Base-by-base conservation (phyloP, 2,329 filamentous ascomycete species). In the Daldinia sp. region DNA sequence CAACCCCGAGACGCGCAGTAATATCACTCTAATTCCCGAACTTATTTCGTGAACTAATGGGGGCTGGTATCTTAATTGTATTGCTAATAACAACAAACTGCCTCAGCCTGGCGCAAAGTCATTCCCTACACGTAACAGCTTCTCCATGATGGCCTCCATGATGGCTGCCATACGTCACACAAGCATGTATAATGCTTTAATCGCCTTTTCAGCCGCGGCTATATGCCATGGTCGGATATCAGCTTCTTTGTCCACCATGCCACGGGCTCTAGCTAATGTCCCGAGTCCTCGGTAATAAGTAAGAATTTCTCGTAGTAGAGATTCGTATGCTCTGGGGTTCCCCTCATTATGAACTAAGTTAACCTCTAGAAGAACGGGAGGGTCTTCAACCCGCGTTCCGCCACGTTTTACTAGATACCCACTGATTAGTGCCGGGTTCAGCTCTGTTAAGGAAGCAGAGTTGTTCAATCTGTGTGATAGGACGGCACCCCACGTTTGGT, bases 161-260 rank as follows among this genome's bases (percentile, higher is more conserved):
- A 15, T 12, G 33, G 48, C 20, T 20, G 5, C 9, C 28, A 6
- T 51, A 33, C 7, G 39, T 86, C 81, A 93, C 85, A 91, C 86
- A 74, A 90, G 79, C 74, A 88, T 82, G 78, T 89, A 88, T 76
- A 95, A 79, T 20, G 86, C 90, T 76, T 87, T 83, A 3, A 89
- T 89, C 1, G 87, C 91, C 79, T 90, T 91, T 79, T 91, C 86
- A 2, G 89, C 92, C 18, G 88, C 90, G 12, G 89, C 90, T 67
- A 95, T 82, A 82, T 95, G 93, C 91, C 92, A 93, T 18, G 93
- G 93, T 74, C 92, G 82, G n/a, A 89, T 84, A 75, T 90, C 88
- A 55, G 81, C 84, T 60, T 88, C 82, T 67, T 84, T 79, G 74
- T 88, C 85, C 75, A 89, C 82, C 74, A 90, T 82, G 0, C 89